Conservation (phyloP, 2,329 filamentous ascomycete species). For the Herpotrichia juniperi region DNA sequence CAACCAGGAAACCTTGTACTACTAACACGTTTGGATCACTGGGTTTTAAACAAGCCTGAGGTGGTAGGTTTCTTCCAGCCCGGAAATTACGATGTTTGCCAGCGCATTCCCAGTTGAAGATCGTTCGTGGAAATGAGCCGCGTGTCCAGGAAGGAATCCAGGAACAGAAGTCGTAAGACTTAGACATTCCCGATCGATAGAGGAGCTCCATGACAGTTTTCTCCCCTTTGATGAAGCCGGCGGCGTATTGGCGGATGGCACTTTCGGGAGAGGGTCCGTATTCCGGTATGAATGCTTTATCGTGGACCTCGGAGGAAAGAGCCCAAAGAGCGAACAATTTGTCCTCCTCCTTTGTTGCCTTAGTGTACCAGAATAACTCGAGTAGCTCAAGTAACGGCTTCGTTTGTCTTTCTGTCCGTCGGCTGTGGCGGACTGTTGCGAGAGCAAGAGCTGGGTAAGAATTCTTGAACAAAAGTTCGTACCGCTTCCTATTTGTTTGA, state of each 20-base stretch:
- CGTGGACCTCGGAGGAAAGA: conserved; percentile 3
- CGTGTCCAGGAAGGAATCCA: conserved; percentile 10
- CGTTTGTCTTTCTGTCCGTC: too few relatives aligned
- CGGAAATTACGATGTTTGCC: too few relatives aligned
- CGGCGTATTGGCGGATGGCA: conserved; percentile 1
- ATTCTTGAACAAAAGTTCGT: too few relatives aligned
- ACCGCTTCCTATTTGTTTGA: too few relatives aligned
- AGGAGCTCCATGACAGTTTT: conserved; percentile 3
- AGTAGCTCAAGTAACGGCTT: conserved; percentile 1
- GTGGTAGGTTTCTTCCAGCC: too few relatives aligned
- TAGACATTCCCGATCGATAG: conserved; percentile 1
- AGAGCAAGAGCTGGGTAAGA: too few relatives aligned
- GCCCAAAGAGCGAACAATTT: conserved; percentile 5
- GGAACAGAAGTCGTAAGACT: conserved; percentile 1
- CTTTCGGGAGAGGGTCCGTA: not conserved
- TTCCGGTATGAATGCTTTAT: conserved; percentile 3
- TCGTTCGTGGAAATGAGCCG: too few relatives aligned
- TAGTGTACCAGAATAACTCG: conserved; percentile 5
- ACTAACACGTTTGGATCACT: too few relatives aligned
- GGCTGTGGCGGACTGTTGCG: too few relatives aligned
- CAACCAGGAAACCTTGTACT: too few relatives aligned
- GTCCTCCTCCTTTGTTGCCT: conserved; percentile 1
- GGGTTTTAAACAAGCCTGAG: too few relatives aligned
- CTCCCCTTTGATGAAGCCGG: conserved; percentile 1
- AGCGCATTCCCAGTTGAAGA: too few relatives aligned